Conservation (phyloP, 2,329 filamentous ascomycete genomes). For the Helotiales sp. region DNA sequence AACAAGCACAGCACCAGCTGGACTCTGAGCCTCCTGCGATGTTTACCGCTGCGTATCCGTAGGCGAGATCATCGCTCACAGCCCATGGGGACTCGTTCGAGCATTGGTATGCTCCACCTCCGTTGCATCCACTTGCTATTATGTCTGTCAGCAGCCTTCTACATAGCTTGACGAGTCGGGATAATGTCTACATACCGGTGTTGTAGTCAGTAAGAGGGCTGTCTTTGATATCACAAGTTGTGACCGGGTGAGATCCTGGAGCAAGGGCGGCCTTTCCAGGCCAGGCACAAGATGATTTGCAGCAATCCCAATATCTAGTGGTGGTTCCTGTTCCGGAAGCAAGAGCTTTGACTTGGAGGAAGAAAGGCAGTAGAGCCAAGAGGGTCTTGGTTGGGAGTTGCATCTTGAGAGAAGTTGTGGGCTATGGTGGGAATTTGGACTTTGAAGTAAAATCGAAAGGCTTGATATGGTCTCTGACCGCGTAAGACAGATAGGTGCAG, state of each 20-base stretch:
- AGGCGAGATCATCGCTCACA: constrained; percentile 56
- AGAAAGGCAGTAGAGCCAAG: constrained; percentile 35
- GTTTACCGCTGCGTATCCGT: constrained; percentile 67
- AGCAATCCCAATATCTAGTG: constrained; percentile 67
- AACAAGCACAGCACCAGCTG: constrained; percentile 71
- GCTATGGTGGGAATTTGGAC: neutral
- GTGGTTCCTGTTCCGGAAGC: constrained; percentile 40
- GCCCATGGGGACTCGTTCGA: constrained; percentile 66
- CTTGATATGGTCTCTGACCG: constrained; percentile 13
- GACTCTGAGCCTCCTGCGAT: constrained; percentile 60
- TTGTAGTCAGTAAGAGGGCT: constrained; percentile 56
- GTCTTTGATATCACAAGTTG: constrained; percentile 51
- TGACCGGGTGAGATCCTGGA: constrained; percentile 35
- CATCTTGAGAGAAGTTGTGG: constrained; percentile 26
- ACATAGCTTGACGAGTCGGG: constrained; percentile 56
- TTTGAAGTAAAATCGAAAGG: constrained; percentile 1
- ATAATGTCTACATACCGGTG: constrained; percentile 60
- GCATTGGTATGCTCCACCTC: constrained; percentile 56
- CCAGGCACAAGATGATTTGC: constrained; percentile 72
- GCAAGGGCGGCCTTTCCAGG: constrained; percentile 58
- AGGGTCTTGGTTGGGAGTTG: constrained; percentile 32
- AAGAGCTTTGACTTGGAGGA: constrained; percentile 29
- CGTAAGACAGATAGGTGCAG: neutral
- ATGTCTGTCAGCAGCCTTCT: constrained; percentile 57
- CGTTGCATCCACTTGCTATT: constrained; percentile 52